phyloP scores from a whole-genome alignment of 176 grass and related monocot genomes.

The Phoenix dactylifera region DNA sequence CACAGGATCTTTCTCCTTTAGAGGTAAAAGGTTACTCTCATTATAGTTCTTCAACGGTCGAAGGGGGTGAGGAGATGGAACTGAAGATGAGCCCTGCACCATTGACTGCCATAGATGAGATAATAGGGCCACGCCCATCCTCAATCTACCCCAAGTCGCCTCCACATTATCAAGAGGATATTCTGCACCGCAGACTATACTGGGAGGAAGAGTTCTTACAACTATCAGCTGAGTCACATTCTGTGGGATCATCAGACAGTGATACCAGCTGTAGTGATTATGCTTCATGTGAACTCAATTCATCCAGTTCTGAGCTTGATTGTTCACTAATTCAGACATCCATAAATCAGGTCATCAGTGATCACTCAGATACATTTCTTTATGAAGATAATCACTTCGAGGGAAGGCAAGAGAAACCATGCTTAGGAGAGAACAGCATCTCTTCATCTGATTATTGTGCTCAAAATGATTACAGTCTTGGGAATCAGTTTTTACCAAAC shows the following conservation, averaged over 20 bases:
- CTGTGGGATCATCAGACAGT: constrained; percentile 39
- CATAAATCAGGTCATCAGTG: constrained; percentile 32
- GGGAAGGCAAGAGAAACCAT: constrained; percentile 22
- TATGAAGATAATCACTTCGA: constrained; percentile 34
- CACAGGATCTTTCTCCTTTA: constrained; percentile 23
- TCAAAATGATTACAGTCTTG: constrained; percentile 23
- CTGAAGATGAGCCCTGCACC: constrained; percentile 22
- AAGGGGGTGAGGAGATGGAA: constrained; percentile 25
- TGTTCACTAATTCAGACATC: constrained; percentile 27
- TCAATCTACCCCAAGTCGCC: constrained; percentile 44
- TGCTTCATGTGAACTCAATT: constrained; percentile 64
- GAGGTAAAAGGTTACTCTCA: constrained; percentile 24
- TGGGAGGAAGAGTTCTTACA: constrained; percentile 77
- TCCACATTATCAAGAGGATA: constrained; percentile 81
- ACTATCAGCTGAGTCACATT: constrained; percentile 41
- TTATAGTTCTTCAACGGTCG: constrained; percentile 15
- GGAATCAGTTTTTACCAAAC: not conserved
- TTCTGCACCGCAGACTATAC: constrained; percentile 68
- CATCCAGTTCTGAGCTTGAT: constrained; percentile 75
- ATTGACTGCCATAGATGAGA: constrained; percentile 25
- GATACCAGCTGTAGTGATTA: constrained; percentile 63
- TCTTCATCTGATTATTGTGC: constrained; percentile 7
- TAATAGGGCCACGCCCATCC: constrained; percentile 44
- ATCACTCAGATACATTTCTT: constrained; percentile 23
- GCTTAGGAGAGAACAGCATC: constrained; percentile 17